Conservation (phyloP, 768 basidiomycete genomes). For the Mycena venus region DNA sequence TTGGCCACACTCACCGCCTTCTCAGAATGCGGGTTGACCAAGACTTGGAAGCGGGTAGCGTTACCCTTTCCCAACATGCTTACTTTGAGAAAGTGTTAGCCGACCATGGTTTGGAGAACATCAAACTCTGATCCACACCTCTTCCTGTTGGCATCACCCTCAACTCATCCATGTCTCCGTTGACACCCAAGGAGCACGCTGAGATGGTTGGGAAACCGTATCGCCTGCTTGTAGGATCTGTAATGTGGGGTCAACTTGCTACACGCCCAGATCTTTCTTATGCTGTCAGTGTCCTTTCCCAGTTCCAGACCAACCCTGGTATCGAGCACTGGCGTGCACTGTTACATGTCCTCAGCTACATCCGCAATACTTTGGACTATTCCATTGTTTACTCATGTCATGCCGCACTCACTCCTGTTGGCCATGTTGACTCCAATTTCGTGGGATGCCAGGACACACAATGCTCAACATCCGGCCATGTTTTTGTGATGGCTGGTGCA, state of each 20-base stretch:
- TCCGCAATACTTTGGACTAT: too few species aligned
- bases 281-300: too few species aligned
- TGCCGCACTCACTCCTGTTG: too few species aligned
- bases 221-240: background rate
- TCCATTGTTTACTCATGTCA: too few species aligned
- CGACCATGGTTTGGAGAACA: background rate
- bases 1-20: slow-evolving; percentile 9
- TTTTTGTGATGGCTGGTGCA: too few species aligned
- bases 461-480: too few species aligned
- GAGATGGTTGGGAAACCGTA: background rate
- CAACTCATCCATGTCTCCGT: background rate
- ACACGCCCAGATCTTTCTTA: too few species aligned
- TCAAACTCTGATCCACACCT: background rate
- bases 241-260: background rate
- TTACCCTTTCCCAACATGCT: slow-evolving; percentile 6
- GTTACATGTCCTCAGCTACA: too few species aligned
- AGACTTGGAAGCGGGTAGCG: background rate
- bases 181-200: background rate
- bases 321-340: too few species aligned
- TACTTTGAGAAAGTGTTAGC: slow-evolving; percentile 11
- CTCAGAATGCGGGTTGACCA: slow-evolving; percentile 11
- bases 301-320: too few species aligned
- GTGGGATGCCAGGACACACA: too few species aligned
- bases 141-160: slow-evolving; percentile 5
- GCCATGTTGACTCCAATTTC: too few species aligned